phyloP scores from a whole-genome alignment of 192 early-diverging fungal species.

The Backusella tarrabulga region DNA sequence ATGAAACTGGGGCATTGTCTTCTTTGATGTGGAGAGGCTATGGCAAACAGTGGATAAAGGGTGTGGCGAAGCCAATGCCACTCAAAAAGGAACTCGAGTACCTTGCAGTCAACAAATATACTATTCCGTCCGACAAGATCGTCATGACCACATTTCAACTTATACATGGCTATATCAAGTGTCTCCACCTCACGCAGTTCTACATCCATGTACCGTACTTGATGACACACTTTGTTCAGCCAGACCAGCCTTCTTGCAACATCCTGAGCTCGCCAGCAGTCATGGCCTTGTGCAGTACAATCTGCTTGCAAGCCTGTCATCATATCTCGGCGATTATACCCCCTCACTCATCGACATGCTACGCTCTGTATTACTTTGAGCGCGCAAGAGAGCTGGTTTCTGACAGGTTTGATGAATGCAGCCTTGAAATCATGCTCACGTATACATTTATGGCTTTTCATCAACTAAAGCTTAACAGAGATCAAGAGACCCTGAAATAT shows the following conservation, averaged over 20 bases:
- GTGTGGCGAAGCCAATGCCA: background rate
- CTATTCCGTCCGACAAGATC: background rate
- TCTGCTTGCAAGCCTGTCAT: no score
- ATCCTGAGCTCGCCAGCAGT: no score
- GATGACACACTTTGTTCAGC: background rate
- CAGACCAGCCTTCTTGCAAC: no score
- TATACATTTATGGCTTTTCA: background rate
- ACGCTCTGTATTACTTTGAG: no score
- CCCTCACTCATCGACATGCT: no score
- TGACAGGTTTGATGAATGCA: background rate
- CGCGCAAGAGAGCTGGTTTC: background rate
- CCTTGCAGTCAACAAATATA: no score
- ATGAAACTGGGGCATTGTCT: background rate
- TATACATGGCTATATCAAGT: background rate
- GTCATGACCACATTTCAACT: background rate
- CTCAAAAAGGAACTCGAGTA: background rate
- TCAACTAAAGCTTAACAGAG: background rate
- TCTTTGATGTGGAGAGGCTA: background rate
- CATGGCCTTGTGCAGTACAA: no score
- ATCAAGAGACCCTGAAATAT: background rate
- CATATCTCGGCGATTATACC: no score
- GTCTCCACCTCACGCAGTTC: background rate
- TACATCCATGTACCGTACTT: conserved; percentile 13
- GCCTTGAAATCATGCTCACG: background rate
- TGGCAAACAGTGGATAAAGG: background rate